These are phyloP conservation scores for Cryptococcus amylolentus DNA, from an alignment of 1,284 basidiomycete genomes.

Conservation along the genomic window DNA sequence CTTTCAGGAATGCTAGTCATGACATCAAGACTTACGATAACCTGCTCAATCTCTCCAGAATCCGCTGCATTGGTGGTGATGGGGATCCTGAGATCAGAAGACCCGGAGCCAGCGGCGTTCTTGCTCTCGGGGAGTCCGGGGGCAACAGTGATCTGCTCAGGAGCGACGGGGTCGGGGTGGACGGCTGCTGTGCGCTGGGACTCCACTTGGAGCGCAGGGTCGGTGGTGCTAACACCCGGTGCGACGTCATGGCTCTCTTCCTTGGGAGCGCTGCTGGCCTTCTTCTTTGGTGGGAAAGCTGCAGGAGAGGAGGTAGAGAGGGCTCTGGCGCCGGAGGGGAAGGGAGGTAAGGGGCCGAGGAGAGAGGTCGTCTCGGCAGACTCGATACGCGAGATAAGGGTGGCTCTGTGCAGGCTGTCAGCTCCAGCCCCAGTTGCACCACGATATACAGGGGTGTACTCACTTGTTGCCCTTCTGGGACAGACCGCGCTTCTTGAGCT, in stretches of 20 bases:
- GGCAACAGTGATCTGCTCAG: constrained; percentile 28
- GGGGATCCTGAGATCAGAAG: constrained; percentile 26
- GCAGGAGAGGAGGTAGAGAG: constrained; percentile 12
- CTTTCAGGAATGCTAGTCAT: neutral
- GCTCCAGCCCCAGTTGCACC: neutral
- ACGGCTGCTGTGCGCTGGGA: constrained; percentile 24
- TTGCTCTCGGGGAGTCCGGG: constrained; percentile 41
- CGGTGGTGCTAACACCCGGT: constrained; percentile 21
- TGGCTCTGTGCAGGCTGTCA: constrained; percentile 21
- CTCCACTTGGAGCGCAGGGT: constrained; percentile 14
- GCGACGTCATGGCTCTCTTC: constrained; percentile 1
- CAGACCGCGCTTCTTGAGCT: constrained; percentile 64
- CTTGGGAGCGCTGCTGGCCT: constrained; percentile 4
- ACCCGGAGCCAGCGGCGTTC: neutral
- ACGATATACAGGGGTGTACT: constrained; percentile 6
- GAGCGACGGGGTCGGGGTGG: constrained; percentile 19
- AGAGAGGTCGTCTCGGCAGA: constrained; percentile 37
- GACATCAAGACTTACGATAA: constrained; percentile 33
- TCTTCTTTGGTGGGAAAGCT: constrained; percentile 4
- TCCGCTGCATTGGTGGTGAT: constrained; percentile 2
- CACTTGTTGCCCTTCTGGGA: constrained; percentile 57
- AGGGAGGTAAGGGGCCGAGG: constrained; percentile 35
- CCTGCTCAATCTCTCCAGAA: constrained; percentile 21
- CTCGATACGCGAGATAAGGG: constrained; percentile 32
- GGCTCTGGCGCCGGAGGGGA: constrained; percentile 8